A percentile compares a stretch with the other conserved stretches of the same genome.
Conservation (phyloP, 1,284 basidiomycete genomes). For the Boletus putidus region DNA sequence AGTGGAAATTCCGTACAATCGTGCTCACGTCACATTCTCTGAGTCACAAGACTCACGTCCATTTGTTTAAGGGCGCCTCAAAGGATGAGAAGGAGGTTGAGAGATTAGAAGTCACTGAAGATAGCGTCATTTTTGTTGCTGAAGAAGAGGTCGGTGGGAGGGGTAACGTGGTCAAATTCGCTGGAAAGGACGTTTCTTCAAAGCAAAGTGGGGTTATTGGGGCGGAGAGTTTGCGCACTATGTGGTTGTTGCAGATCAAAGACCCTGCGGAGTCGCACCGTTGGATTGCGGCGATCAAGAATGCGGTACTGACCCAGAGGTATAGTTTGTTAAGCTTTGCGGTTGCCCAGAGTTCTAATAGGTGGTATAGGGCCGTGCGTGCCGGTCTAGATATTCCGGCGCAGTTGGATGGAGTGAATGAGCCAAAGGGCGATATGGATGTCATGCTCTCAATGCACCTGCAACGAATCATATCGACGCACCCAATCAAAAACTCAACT, state of each 20-base stretch:
- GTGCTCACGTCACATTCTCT: constrained; percentile 53
- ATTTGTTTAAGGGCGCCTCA: constrained; percentile 63
- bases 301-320: constrained; percentile 68
- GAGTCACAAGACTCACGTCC: constrained; percentile 56
- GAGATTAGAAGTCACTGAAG: constrained; percentile 69
- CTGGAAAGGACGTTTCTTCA: constrained; percentile 57
- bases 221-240: constrained; percentile 13
- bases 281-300: constrained; percentile 75
- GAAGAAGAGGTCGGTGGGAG: constrained; percentile 67
- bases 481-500: constrained; percentile 22
- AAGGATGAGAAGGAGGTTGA: constrained; percentile 67
- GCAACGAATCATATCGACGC: constrained; percentile 52
- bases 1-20: constrained; percentile 68
- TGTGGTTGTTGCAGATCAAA: constrained; percentile 66
- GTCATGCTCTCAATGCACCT: constrained; percentile 78
- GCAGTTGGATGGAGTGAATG: constrained; percentile 45
- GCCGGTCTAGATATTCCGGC: constrained; percentile 59
- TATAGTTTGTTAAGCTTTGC: constrained; percentile 31
- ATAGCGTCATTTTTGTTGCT: constrained; percentile 69
- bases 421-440: constrained; percentile 74
- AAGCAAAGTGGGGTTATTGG: constrained; percentile 39
- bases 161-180: constrained; percentile 64
- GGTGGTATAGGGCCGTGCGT: constrained; percentile 53
- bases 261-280: constrained; percentile 61
- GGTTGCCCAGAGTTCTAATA: constrained; percentile 1